Evolutionary conservation across 352 stramenopile genomes (phyloP), one percentile per base, ranked within the genome.

Genomic region (Pythium folliculosum): DNA sequence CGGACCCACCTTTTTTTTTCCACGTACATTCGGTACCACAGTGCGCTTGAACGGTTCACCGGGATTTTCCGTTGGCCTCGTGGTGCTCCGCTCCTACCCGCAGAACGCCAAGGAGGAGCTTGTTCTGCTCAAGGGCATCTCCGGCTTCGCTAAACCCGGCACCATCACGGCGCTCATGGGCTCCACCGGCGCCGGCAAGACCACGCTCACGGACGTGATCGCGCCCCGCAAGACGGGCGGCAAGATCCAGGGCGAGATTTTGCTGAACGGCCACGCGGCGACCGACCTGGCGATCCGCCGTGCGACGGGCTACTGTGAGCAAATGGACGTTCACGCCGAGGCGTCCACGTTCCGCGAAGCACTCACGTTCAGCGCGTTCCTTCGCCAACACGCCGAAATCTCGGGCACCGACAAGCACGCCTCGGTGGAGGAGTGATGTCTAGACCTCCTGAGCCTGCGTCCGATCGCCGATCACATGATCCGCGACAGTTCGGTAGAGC

Each of bases 201-300:
- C 94, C 8, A 99, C 96, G 6, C 77, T 99, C 6, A 92, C 98
- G 72, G 94, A 99, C 74, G 93, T 98, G 10, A 92, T 99, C 57
- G 91, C 95, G 7, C 78, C 95, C 16, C 80, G 96, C 51, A 99
- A 98, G 77, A 96, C 81, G 5, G 82, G 80, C 22, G 95, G 96
- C n/a, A 80, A 63, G 17, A 91, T 98, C 57, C 73, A 71, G 22
- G 95, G 95, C 25, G 52, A 96, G 22, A 90, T 98, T 16, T 30
- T 65, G 38, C 59, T 98, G 12, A 98, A 98, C 73, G 95, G 96
- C 43, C 77, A 94, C 64, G 88, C 95, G 70, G 80, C 76, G 1
- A 82, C 74, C 2, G 71, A 84, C 45, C 51, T 86, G 8, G 75
- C 73, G 19, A 84, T 83, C 30, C 75, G 74, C 16, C 75, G 78